These are phyloP conservation scores for Royoungia palumana DNA, from an alignment of 768 basidiomycete genomes.

Conservation along the genomic window DNA sequence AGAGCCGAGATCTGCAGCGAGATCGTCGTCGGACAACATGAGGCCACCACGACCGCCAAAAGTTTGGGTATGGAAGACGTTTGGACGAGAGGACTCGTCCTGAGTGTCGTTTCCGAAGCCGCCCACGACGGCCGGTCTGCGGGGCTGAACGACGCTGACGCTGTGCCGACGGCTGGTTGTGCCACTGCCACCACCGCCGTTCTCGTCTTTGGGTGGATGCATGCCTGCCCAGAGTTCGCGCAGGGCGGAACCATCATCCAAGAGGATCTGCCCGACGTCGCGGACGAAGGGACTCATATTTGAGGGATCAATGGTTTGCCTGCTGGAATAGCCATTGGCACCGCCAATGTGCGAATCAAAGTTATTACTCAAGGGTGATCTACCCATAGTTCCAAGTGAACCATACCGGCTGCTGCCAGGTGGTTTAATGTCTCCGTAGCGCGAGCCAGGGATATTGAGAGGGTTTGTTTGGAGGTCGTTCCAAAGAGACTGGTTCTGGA, in stretches of 20 bases:
- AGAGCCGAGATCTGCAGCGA: constrained; percentile 65
- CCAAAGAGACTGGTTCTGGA: constrained; percentile 47
- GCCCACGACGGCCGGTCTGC: constrained; percentile 54
- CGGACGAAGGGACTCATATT: constrained; percentile 87
- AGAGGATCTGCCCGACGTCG: constrained; percentile 73
- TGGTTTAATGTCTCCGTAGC: constrained; percentile 63
- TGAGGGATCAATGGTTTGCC: constrained; percentile 52
- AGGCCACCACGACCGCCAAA: constrained; percentile 55
- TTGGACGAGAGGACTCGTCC: constrained; percentile 37
- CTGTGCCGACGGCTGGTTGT: constrained; percentile 82
- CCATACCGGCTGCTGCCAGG: constrained; percentile 63
- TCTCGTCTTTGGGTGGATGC: constrained; percentile 60
- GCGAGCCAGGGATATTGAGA: constrained; percentile 49
- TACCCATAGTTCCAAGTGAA: constrained; percentile 52
- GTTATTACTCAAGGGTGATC: constrained; percentile 53
- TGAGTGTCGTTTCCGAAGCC: constrained; percentile 55
- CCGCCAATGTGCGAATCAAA: constrained; percentile 46
- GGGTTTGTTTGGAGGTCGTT: constrained; percentile 55
- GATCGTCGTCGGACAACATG: constrained; percentile 75
- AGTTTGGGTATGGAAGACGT: constrained; percentile 32
- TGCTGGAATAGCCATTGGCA: constrained; percentile 45
- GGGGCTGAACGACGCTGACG: constrained; percentile 78
- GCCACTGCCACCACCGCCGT: constrained; percentile 65
- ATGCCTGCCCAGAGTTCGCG: constrained; percentile 75
- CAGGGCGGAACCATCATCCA: constrained; percentile 70